phyloP scores from a whole-genome alignment of 768 basidiomycete species.

The Xerocomus spinulosus region DNA sequence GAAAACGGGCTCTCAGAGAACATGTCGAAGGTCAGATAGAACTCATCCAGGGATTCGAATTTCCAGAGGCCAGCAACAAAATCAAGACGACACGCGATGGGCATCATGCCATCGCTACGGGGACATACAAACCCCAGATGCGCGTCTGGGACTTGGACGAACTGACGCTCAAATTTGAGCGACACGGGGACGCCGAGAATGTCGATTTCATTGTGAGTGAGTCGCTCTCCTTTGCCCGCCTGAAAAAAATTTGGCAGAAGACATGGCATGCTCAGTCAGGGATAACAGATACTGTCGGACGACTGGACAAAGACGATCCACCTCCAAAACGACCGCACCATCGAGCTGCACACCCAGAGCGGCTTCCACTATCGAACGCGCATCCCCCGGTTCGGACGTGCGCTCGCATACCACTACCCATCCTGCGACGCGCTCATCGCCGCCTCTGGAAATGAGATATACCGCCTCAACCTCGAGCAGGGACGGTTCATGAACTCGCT shows the following conservation, averaged over 20 bases:
- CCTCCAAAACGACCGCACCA: constrained; percentile 90
- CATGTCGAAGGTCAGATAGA: constrained; percentile 83
- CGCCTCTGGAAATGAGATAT: constrained; percentile 83
- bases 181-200: constrained; percentile 95
- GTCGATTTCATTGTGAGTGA: constrained; percentile 95
- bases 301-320: constrained; percentile 99
- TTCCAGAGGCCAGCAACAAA: constrained; percentile 92
- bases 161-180: constrained; percentile 89
- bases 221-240: constrained; percentile 27
- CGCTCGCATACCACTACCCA: constrained; percentile 89
- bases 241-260: not conserved
- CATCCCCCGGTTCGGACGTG: constrained; percentile 91
- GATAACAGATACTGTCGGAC: constrained; percentile 78
- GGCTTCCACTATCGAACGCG: constrained; percentile 90
- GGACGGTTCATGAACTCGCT: constrained; percentile 89
- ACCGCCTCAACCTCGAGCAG: constrained; percentile 91
- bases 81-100: constrained; percentile 91
- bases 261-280: constrained; percentile 1
- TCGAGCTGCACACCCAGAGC: constrained; percentile 92
- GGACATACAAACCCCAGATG: constrained; percentile 97
- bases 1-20: constrained; percentile 62
- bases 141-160: constrained; percentile 93
- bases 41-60: constrained; percentile 93
- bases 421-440: constrained; percentile 87
- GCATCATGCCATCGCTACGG: constrained; percentile 88